phyloP scores from a whole-genome alignment of 352 stramenopile genomes.

The Lagenidium sp. region DNA sequence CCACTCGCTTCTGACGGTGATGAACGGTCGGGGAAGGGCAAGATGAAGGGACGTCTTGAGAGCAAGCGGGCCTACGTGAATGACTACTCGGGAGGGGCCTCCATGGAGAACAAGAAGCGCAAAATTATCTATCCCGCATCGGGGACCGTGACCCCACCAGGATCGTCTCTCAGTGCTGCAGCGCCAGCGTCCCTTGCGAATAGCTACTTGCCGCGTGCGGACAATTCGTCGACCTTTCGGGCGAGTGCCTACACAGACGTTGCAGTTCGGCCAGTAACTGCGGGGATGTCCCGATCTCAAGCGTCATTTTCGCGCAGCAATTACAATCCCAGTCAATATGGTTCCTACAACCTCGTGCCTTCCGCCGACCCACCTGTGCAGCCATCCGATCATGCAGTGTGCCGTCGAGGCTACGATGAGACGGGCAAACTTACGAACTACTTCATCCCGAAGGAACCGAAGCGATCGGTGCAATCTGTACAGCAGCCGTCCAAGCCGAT shows the following conservation, averaged over 20 bases:
- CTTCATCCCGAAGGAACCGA: slow-evolving; percentile 51
- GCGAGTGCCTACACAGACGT: slow-evolving; percentile 65
- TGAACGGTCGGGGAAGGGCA: slow-evolving; percentile 4
- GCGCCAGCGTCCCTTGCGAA: slow-evolving; percentile 4
- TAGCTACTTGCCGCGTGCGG: slow-evolving; percentile 17
- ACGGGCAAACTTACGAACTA: slow-evolving; percentile 73
- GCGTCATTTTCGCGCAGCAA: slow-evolving; percentile 29
- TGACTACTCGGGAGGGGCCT: slow-evolving; percentile 11
- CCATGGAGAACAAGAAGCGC: slow-evolving; percentile 50
- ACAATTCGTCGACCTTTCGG: slow-evolving; percentile 29
- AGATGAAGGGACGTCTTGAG: slow-evolving; percentile 15
- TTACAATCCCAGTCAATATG: slow-evolving; percentile 65
- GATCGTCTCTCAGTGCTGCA: slow-evolving; percentile 2
- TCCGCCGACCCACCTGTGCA: slow-evolving; percentile 31
- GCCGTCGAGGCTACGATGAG: slow-evolving; percentile 61
- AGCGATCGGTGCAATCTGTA: slow-evolving; percentile 9
- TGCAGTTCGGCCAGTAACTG: slow-evolving; percentile 25
- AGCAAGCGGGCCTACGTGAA: slow-evolving; percentile 17
- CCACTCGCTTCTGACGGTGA: too few species aligned
- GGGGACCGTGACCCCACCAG: not conserved
- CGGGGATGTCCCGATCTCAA: slow-evolving; percentile 5
- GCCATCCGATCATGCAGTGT: slow-evolving; percentile 22
- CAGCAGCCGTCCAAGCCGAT: slow-evolving; percentile 24
- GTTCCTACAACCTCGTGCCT: slow-evolving; percentile 45
- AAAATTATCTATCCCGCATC: slow-evolving; percentile 20